Percentiles rank a stretch among this genome's conserved stretches.
These are phyloP conservation scores for Tillandsia fasciculata DNA, from an alignment of 176 grass and related monocot species.

Conservation along the genomic window DNA sequence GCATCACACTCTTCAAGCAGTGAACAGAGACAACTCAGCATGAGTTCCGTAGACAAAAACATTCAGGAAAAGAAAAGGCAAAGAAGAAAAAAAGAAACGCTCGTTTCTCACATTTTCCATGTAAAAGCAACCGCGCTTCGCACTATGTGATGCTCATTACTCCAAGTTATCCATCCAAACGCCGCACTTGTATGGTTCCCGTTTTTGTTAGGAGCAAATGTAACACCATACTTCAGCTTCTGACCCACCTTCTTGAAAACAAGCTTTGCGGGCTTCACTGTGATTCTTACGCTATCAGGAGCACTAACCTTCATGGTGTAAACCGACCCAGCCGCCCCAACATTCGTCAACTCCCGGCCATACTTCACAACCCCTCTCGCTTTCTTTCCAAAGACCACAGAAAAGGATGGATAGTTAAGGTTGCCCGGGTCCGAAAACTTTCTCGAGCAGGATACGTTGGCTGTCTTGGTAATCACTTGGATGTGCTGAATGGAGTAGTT, in stretches of 20 bases:
- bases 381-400: constrained; percentile 57
- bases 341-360: constrained; percentile 71
- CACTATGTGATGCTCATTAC: constrained; percentile 40
- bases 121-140: constrained; percentile 53
- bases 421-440: constrained; percentile 50
- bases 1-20: constrained; percentile 25
- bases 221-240: constrained; percentile 71
- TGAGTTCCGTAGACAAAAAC: background rate
- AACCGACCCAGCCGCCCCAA: constrained; percentile 37
- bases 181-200: constrained; percentile 18
- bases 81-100: background rate
- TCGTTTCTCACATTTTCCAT: constrained; percentile 61
- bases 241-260: constrained; percentile 56
- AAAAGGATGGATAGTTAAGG: constrained; percentile 89
- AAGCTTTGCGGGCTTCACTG: constrained; percentile 46
- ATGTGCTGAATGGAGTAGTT: constrained; percentile 56
- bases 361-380: constrained; percentile 32
- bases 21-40: constrained; percentile 11
- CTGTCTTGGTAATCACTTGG: constrained; percentile 59
- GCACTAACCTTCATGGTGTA: constrained; percentile 59
- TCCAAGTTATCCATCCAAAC: constrained; percentile 86
- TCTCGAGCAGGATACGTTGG: constrained; percentile 50
- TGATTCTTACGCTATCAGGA: constrained; percentile 37
- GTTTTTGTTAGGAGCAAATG: constrained; percentile 36
- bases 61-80: background rate